A percentile compares a stretch with the other conserved stretches of the same genome.
These are phyloP conservation scores for Skeletonema potamos DNA, from an alignment of 108 stramenopile species.

Conservation along the genomic window DNA sequence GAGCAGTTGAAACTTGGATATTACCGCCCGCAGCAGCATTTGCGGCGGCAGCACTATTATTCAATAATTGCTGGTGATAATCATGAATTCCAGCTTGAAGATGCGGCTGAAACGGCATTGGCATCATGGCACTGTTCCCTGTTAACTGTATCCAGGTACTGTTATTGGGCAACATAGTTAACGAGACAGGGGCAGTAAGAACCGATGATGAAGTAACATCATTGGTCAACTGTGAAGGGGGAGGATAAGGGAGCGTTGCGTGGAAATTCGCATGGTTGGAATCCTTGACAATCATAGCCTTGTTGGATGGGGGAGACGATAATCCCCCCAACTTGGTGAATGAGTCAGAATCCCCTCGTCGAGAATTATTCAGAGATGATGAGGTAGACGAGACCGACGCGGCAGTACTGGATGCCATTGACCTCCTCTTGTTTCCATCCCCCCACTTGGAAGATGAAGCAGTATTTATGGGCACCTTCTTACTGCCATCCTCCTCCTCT, in stretches of 20 bases:
- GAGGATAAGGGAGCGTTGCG: neutral
- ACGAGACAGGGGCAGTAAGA: neutral
- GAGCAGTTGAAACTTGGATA: neutral
- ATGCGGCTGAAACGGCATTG: neutral
- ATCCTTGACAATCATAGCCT: constrained; percentile 1
- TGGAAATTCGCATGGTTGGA: constrained; percentile 1
- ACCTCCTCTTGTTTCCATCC: neutral
- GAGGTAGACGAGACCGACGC: neutral
- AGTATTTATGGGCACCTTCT: neutral
- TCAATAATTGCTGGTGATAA: neutral
- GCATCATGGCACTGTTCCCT: neutral
- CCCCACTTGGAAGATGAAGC: neutral
- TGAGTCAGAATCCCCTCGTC: neutral
- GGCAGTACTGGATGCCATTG: neutral
- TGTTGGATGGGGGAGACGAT: neutral
- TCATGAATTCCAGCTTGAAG: neutral
- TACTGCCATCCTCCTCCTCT: neutral
- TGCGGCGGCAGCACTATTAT: neutral
- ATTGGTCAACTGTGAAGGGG: neutral
- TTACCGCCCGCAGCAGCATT: neutral
- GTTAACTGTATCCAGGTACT: neutral
- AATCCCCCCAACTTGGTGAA: neutral
- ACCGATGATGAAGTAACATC: neutral
- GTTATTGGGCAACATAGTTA: neutral
- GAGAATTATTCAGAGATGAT: neutral